A percentile compares a stretch with the other conserved stretches of the same genome.
Conservation (phyloP, 1,284 basidiomycete genomes). For the Rhodotorula sp. region DNA sequence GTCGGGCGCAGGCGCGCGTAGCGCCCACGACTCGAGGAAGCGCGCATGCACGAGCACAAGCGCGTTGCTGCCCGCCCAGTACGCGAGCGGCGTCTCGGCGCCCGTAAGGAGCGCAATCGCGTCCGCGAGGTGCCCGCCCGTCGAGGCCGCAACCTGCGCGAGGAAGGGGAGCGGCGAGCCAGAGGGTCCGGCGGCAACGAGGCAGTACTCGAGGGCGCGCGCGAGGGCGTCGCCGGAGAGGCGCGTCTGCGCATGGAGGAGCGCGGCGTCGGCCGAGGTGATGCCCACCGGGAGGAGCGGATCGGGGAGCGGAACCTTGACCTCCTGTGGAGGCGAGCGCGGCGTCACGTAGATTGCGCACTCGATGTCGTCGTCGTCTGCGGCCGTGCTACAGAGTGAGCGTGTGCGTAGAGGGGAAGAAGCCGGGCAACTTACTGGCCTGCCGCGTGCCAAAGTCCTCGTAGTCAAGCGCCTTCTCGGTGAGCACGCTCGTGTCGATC, state of each 20-base stretch:
- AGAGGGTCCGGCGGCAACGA: not conserved
- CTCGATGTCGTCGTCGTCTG: slow-evolving; percentile 56
- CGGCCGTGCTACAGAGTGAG: slow-evolving; percentile 53
- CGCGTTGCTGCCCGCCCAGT: slow-evolving; percentile 67
- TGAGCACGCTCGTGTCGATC: slow-evolving; percentile 58
- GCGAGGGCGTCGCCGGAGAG: slow-evolving; percentile 49
- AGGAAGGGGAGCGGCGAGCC: not conserved
- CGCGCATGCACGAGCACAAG: slow-evolving; percentile 59
- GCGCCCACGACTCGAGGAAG: slow-evolving; percentile 63
- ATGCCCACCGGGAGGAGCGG: not conserved
- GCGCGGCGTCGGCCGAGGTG: not conserved
- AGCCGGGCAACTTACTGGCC: slow-evolving; percentile 71
- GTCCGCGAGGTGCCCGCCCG: slow-evolving; percentile 50
- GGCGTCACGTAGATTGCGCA: slow-evolving; percentile 41
- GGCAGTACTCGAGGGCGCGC: not conserved
- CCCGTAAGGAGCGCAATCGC: slow-evolving; percentile 49
- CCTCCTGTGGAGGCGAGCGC: not conserved
- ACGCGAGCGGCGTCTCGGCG: slow-evolving; percentile 58
- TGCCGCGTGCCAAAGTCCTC: slow-evolving; percentile 62
- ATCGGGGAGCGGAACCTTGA: slow-evolving; percentile 23
- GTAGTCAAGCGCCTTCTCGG: slow-evolving; percentile 53
- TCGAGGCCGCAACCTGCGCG: not conserved
- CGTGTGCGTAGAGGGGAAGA: not conserved
- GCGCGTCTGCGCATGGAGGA: not conserved
- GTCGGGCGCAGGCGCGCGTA: slow-evolving; percentile 58